These are phyloP conservation scores for Sanghuangporus weigelae DNA, from an alignment of 1,284 basidiomycete genomes.

Conservation along the genomic window DNA sequence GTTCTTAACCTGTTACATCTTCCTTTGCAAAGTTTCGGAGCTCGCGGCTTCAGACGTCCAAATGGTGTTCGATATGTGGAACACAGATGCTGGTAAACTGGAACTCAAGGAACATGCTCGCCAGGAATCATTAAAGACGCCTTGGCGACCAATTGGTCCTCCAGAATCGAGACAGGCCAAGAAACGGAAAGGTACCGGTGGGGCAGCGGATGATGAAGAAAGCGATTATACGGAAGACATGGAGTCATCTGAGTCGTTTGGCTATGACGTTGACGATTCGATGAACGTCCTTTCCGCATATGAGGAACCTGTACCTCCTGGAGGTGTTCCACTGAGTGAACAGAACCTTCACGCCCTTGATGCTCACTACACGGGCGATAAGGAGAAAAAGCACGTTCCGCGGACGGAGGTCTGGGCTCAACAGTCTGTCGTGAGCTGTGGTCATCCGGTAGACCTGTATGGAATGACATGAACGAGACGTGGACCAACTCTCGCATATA, in stretches of 20 bases:
- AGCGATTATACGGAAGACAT: background rate
- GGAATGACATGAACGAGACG: too few relatives aligned
- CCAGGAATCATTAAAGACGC: background rate
- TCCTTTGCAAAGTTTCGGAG: background rate
- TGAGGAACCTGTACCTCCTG: background rate
- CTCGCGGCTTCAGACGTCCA: background rate
- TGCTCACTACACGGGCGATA: background rate
- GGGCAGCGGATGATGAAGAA: background rate
- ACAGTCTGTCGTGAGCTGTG: too few relatives aligned
- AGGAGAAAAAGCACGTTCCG: too few relatives aligned
- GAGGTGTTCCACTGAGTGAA: background rate
- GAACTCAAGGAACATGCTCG: background rate
- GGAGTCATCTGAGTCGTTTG: background rate
- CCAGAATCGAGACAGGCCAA: background rate
- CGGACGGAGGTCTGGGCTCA: too few relatives aligned
- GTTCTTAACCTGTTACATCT: background rate
- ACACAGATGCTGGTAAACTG: background rate
- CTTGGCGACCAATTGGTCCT: background rate
- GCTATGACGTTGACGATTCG: background rate
- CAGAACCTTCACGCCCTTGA: background rate
- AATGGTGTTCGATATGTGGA: background rate
- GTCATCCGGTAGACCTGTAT: too few relatives aligned
- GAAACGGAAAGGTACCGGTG: too few relatives aligned
- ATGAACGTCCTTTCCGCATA: background rate
- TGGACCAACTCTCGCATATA: too few relatives aligned